Conservation (phyloP, 371 early-diverging fungal species). For the Mortierella sp. region DNA sequence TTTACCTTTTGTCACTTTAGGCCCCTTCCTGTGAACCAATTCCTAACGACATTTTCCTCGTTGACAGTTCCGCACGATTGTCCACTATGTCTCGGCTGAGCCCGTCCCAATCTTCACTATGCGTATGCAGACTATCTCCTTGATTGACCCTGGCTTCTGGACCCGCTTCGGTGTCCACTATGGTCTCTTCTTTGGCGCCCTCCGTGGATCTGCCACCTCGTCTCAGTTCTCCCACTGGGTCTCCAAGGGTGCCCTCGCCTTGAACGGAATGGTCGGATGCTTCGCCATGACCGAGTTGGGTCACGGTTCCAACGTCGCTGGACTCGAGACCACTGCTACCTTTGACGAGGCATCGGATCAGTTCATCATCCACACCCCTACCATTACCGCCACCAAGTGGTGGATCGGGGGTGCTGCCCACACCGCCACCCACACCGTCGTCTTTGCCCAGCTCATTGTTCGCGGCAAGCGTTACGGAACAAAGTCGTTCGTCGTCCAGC, state of each 20-base stretch:
- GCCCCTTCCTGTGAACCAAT: not conserved
- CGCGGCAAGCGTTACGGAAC: conserved; percentile 84
- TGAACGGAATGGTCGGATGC: conserved; percentile 88
- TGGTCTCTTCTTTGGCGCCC: conserved; percentile 91
- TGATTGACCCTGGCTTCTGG: conserved; percentile 92
- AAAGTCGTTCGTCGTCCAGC: conserved; percentile 81
- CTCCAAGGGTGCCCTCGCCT: conserved; percentile 85
- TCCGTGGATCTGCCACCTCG: conserved; percentile 90
- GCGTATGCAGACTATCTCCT: conserved; percentile 86
- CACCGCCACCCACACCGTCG: conserved; percentile 86
- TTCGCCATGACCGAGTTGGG: conserved; percentile 95
- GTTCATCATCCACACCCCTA: conserved; percentile 92
- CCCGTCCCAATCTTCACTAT: conserved; percentile 79
- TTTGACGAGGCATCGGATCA: conserved; percentile 87
- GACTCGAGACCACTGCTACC: conserved; percentile 94
- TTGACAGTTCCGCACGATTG: conserved; percentile 73
- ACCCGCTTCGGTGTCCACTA: conserved; percentile 94
- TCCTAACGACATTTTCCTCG: not conserved
- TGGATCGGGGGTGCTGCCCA: conserved; percentile 97
- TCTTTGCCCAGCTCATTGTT: conserved; percentile 86
- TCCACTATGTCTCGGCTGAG: conserved; percentile 82
- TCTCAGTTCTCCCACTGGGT: conserved; percentile 92
- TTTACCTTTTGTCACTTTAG: not conserved
- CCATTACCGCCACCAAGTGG: conserved; percentile 95
- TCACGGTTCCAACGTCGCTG: conserved; percentile 93